These are phyloP conservation scores for Fragaria vesca DNA, from an alignment of 306 rosid genomes.

Conservation along the genomic window DNA sequence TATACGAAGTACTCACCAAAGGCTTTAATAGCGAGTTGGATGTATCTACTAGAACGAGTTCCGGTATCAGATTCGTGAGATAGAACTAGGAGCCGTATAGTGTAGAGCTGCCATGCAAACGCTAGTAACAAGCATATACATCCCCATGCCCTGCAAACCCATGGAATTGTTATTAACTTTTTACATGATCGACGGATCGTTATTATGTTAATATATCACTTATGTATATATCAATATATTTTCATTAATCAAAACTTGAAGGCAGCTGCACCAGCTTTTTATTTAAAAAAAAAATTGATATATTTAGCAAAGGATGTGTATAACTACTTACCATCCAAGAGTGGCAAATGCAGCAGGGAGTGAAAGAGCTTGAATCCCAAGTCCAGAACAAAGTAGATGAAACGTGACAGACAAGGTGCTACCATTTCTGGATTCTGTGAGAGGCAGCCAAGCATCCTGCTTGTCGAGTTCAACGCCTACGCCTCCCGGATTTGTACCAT, in stretches of 20 bases:
- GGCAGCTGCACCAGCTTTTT: too few relatives aligned
- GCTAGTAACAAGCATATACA: slow-evolving; percentile 35
- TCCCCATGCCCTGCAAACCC: slow-evolving; percentile 56
- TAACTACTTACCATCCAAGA: slow-evolving; percentile 49
- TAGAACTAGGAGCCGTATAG: slow-evolving; percentile 57
- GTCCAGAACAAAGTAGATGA: slow-evolving; percentile 58
- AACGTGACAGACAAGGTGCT: slow-evolving; percentile 55
- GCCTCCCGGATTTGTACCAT: not conserved
- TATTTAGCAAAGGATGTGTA: too few relatives aligned
- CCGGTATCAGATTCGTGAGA: slow-evolving; percentile 61
- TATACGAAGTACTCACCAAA: slow-evolving; percentile 36
- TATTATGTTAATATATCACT: not conserved
- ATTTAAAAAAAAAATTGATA: too few relatives aligned
- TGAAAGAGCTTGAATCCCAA: slow-evolving; percentile 59
- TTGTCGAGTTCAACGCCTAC: slow-evolving; percentile 32
- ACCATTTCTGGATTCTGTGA: slow-evolving; percentile 64
- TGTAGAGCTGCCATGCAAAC: slow-evolving; percentile 68
- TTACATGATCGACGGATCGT: not conserved
- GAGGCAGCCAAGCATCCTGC: slow-evolving; percentile 68
- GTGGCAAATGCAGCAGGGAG: slow-evolving; percentile 52
- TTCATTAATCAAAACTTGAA: too few relatives aligned
- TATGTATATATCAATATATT: too few relatives aligned
- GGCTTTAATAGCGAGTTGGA: slow-evolving; percentile 47
- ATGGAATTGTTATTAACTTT: not conserved
- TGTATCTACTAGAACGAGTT: slow-evolving; percentile 55